These are phyloP conservation scores for Sarcomyxa edulis DNA, from an alignment of 768 basidiomycete species.

Conservation along the genomic window DNA sequence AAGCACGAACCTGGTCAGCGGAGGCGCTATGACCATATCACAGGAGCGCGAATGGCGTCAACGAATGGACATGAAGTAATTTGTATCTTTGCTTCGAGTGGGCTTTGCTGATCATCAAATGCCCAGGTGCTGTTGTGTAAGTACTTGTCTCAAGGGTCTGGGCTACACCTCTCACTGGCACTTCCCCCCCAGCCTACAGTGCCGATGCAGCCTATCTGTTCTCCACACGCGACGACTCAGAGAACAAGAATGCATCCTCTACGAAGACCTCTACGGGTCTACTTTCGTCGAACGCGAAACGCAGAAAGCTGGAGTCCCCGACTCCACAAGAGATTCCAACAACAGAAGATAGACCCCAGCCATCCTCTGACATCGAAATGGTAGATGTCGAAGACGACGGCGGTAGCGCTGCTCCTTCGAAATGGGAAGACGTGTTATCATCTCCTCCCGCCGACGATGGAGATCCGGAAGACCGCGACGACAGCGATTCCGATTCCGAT, in stretches of 20 bases:
- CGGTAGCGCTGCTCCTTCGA: constrained; percentile 7
- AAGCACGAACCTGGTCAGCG: constrained; percentile 26
- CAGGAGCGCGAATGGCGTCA: constrained; percentile 67
- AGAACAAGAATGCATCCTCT: constrained; percentile 18
- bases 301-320: constrained; percentile 12
- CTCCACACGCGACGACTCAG: constrained; percentile 53
- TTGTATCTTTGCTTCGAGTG: background rate
- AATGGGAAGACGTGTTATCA: background rate
- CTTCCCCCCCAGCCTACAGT: constrained; percentile 52
- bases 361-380: constrained; percentile 19
- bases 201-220: constrained; percentile 70
- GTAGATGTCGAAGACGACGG: constrained; percentile 14
- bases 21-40: constrained; percentile 55
- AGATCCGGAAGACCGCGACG: constrained; percentile 24
- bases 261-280: too few species aligned
- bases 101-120: background rate
- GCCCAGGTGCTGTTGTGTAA: constrained; percentile 59
- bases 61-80: constrained; percentile 73
- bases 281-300: constrained; percentile 22
- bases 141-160: constrained; percentile 20
- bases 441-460: constrained; percentile 14
- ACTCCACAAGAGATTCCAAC: constrained; percentile 6
- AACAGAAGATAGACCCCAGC: constrained; percentile 3
- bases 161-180: constrained; percentile 4
- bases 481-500: constrained; percentile 26